Evolutionary conservation across 192 early-diverging fungal species (phyloP), one percentile per base, ranked within the genome.

Genomic region (Rhizophlyctis rosea): DNA sequence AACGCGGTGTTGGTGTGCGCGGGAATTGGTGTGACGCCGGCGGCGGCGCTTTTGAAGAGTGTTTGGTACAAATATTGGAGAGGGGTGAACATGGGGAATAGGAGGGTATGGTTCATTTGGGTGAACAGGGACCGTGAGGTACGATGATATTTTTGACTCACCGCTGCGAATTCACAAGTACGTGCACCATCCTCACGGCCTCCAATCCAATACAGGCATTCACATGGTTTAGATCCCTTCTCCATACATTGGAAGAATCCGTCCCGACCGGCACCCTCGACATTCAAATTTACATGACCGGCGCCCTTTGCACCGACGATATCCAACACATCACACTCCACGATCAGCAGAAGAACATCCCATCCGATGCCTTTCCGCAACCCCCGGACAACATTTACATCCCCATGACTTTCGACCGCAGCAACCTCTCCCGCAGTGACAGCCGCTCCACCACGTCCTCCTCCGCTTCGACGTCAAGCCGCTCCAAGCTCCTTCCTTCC

Each of bases 11-110:
- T 89, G 30, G 78, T 91, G 25, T 88, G 85, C 1, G 90, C 88
- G n/a, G 90, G 90, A 61, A 89, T 91, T 35, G 90, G 90, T 28
- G 86, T 91, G 23, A 91, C 90, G 1, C 90, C 90, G 1, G 85
- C 85, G 33, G 88, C 88, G 21, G 79, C 84, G 29, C 77, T 91
- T 2, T 73, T 91, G 29, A 87, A 88, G 69, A 86, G 83, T 70
- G 72, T 91, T 47, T 88, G 86, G 78, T 88, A 85, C 70, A 36
- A 49, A 5, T 64, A 70, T 62, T 70, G 64, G 57, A 67, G 58
- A 36, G 55, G 48, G 34, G 54, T 62, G 67, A 47, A 71, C 76
- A 33, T 76, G 57, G 72, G 74, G 5, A 65, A 82, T 28, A 75
- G 73, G 25, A 93, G 89, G 61, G 84, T 88, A 11, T 90, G 88